Evolutionary conservation across 2,329 filamentous ascomycete species (phyloP).

Genomic region (Beauveria bassiana): DNA sequence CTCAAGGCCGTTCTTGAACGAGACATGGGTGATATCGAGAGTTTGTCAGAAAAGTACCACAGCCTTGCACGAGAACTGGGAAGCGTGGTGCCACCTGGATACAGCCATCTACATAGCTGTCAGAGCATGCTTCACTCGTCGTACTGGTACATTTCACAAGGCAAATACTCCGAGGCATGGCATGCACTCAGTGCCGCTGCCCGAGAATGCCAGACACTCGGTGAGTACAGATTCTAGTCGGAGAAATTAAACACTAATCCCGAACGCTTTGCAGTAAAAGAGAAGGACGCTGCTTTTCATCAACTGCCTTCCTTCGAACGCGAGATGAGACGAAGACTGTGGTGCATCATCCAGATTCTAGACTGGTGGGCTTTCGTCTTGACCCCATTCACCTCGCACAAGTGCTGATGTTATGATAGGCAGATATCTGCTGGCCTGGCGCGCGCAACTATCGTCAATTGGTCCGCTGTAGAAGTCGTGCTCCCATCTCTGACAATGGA

Average conservation of each 20-base stretch:
- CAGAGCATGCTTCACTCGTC: conserved; percentile 30
- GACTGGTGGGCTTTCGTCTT: conserved; percentile 25
- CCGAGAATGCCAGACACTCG: conserved; percentile 28
- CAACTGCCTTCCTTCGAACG: conserved; percentile 25
- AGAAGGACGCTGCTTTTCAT: conserved; percentile 22
- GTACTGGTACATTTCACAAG: conserved; percentile 30
- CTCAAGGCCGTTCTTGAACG: conserved; percentile 23
- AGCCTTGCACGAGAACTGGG: conserved; percentile 25
- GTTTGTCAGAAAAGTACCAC: conserved; percentile 26
- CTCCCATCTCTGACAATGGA: conserved; percentile 14
- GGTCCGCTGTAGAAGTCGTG: conserved; percentile 9
- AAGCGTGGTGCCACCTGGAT: conserved; percentile 24
- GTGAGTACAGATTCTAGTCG: background rate
- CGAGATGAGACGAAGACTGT: conserved; percentile 29
- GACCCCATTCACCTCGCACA: background rate
- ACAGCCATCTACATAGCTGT: conserved; percentile 25
- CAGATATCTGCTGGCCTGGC: conserved; percentile 27
- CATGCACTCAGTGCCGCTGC: conserved; percentile 28
- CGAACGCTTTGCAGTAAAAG: conserved; percentile 18
- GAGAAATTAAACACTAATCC: too few relatives aligned
- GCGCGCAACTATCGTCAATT: conserved; percentile 13
- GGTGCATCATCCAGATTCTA: conserved; percentile 30
- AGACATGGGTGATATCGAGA: conserved; percentile 23
- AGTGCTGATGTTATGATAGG: conserved; percentile 18
- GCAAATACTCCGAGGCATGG: conserved; percentile 29